Conservation (phyloP, 805 yeast species). For the Grigorovia transvaalensis region DNA sequence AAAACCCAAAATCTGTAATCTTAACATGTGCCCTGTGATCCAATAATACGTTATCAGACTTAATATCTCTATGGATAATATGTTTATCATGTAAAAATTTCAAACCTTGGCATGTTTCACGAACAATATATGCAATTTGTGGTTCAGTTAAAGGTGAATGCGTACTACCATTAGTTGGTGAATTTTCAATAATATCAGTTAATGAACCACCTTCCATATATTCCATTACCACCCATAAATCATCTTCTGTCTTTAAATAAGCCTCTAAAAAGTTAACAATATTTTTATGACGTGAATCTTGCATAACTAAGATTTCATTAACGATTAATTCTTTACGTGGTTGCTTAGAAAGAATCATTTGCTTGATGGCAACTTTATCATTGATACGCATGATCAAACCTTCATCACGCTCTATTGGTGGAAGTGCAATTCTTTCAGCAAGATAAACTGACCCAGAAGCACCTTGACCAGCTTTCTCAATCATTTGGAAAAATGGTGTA, state of each 20-base stretch:
- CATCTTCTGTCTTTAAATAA: conserved; percentile 65
- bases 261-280: conserved; percentile 93
- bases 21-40: conserved; percentile 79
- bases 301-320: conserved; percentile 94
- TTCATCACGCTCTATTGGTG: conserved; percentile 14
- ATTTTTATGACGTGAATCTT: conserved; percentile 86
- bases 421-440: conserved; percentile 51
- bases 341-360: conserved; percentile 84
- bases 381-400: conserved; percentile 31
- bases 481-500: conserved; percentile 62
- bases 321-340: conserved; percentile 92
- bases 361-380: conserved; percentile 85
- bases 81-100: conserved; percentile 86
- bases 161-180: conserved; percentile 37
- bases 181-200: conserved; percentile 90
- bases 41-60: conserved; percentile 85
- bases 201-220: conserved; percentile 98
- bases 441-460: conserved; percentile 93
- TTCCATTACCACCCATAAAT: conserved; percentile 99
- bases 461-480: conserved; percentile 92
- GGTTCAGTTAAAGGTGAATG: conserved; percentile 51
- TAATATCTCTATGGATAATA: conserved; percentile 93
- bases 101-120: conserved; percentile 83
- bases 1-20: conserved; percentile 94
- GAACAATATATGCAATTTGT: conserved; percentile 86